Percentiles rank a stretch among this genome's conserved stretches.
These are phyloP conservation scores for Auricularia sp. DNA, from an alignment of 768 basidiomycete species.

Conservation along the genomic window DNA sequence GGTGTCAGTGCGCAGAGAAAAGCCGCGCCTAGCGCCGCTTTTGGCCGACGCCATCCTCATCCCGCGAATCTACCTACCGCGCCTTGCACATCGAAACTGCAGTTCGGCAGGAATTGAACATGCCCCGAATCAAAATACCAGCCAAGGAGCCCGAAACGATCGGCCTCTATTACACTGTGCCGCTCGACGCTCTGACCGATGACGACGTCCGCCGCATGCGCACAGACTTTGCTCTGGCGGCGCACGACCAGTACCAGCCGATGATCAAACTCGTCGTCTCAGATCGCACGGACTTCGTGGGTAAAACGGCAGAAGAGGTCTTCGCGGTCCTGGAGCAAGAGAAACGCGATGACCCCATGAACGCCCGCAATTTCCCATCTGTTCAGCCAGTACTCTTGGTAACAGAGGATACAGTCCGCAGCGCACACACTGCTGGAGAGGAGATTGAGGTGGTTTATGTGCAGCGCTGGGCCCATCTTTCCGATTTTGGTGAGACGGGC, in stretches of 20 bases:
- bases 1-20: no score
- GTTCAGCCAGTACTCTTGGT: not conserved
- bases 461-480: not conserved
- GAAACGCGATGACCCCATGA: not conserved
- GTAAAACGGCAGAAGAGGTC: not conserved
- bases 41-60: no score
- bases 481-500: not conserved
- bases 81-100: not conserved
- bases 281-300: not conserved
- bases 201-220: not conserved
- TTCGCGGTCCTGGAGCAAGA: not conserved
- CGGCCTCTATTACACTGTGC: not conserved
- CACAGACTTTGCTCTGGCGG: not conserved
- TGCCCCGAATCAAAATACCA: not conserved
- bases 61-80: no score
- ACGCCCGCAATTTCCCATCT: not conserved
- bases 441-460: not conserved
- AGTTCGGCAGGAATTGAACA: not conserved
- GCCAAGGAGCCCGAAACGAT: not conserved
- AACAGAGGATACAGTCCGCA: not conserved
- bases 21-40: no score
- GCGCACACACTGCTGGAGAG: not conserved
- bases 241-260: not conserved
- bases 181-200: not conserved
- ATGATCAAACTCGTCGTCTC: not conserved